A percentile compares a stretch with the other conserved stretches of the same genome.
Evolutionary conservation across 768 basidiomycete genomes (phyloP).

Genomic region (Serpula lacrymans): DNA sequence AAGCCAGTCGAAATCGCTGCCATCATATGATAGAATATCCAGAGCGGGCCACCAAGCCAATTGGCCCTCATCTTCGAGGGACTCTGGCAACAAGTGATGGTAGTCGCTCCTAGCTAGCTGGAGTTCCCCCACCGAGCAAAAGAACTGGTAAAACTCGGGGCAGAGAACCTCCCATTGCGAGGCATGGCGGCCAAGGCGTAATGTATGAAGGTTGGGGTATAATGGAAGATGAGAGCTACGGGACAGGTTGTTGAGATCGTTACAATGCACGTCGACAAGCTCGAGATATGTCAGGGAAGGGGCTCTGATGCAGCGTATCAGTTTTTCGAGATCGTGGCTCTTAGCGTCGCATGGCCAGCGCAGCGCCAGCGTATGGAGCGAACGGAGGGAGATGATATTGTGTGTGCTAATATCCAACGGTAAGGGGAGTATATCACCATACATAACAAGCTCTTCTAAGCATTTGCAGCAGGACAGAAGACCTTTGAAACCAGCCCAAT

Average conservation of each 20-base stretch:
- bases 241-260: background rate
- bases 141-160: background rate
- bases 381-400: background rate
- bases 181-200: background rate
- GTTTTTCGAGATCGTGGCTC: no score
- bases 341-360: no score
- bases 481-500: background rate
- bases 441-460: background rate
- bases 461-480: background rate
- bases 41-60: background rate
- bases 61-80: background rate
- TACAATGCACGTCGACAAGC: background rate
- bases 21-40: background rate
- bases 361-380: background rate
- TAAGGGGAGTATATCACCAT: background rate
- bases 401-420: background rate
- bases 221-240: background rate
- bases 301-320: background rate
- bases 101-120: background rate
- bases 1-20: background rate
- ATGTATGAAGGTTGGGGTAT: background rate
- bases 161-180: no score
- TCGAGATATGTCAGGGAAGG: background rate
- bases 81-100: background rate
- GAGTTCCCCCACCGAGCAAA: background rate